phyloP scores from a whole-genome alignment of 148 eudicot species.

The Rhododendron griersonianum region DNA sequence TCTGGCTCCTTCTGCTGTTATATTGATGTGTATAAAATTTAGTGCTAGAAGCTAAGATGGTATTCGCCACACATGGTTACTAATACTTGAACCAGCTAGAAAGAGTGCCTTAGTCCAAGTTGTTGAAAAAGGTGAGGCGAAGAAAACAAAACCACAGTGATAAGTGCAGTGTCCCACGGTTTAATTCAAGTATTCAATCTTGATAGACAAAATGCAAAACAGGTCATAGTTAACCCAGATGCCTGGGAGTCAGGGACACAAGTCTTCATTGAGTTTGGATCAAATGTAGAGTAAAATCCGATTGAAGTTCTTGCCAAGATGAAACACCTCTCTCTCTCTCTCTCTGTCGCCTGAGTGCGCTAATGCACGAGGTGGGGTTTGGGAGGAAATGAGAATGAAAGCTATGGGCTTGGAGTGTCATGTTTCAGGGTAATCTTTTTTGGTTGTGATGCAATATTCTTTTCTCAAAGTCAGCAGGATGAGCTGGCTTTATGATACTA shows the following conservation, averaged over 20 bases:
- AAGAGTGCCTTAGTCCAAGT: neutral
- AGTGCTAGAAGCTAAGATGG: neutral
- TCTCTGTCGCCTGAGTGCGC: neutral
- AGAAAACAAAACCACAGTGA: neutral
- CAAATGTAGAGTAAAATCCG: neutral
- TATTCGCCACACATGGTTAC: neutral
- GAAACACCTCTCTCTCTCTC: neutral
- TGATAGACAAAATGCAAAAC: neutral
- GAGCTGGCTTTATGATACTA: neutral
- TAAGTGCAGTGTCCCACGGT: neutral
- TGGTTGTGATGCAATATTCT: neutral
- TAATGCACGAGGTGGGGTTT: neutral
- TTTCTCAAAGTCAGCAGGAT: neutral
- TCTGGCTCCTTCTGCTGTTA: neutral
- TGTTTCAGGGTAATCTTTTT: neutral
- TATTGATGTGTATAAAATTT: neutral
- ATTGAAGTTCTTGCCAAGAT: neutral
- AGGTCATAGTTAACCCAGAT: neutral
- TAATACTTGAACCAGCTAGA: neutral
- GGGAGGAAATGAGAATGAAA: neutral
- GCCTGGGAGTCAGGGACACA: neutral
- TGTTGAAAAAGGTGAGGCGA: neutral
- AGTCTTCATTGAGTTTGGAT: neutral
- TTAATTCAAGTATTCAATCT: neutral
- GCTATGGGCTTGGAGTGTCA: neutral